Conservation (phyloP, 345 rosid genomes). For the Jatropha curcas region DNA sequence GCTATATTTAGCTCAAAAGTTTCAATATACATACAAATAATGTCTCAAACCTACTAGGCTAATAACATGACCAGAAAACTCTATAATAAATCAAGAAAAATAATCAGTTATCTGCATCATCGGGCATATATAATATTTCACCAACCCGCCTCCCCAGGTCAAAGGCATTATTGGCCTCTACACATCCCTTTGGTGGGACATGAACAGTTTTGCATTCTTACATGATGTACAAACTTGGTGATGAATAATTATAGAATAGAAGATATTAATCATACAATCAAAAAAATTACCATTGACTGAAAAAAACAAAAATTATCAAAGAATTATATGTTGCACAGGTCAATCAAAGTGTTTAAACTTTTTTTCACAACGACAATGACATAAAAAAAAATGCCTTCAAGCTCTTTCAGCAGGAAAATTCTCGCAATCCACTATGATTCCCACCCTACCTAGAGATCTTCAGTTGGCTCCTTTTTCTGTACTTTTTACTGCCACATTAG, state of each 20-base stretch:
- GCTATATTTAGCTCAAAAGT: not conserved
- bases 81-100: not conserved
- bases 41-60: not conserved
- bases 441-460: not conserved
- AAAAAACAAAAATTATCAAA: not conserved
- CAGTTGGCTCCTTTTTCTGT: not conserved
- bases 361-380: not conserved
- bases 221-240: not conserved
- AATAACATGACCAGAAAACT: not conserved
- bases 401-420: not conserved
- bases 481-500: not conserved
- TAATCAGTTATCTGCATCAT: not conserved
- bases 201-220: not conserved
- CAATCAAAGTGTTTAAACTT: not conserved
- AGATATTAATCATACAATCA: not conserved
- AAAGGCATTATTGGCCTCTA: not conserved
- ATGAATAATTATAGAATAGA: not conserved
- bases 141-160: not conserved
- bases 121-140: not conserved
- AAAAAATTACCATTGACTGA: not conserved
- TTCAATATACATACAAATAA: not conserved
- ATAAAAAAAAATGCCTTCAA: not conserved
- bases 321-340: constrained; percentile 6
- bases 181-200: not conserved
- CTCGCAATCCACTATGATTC: not conserved